Conservation (phyloP, 495 filamentous ascomycete genomes). For the Amphirosellinia nigrospora region DNA sequence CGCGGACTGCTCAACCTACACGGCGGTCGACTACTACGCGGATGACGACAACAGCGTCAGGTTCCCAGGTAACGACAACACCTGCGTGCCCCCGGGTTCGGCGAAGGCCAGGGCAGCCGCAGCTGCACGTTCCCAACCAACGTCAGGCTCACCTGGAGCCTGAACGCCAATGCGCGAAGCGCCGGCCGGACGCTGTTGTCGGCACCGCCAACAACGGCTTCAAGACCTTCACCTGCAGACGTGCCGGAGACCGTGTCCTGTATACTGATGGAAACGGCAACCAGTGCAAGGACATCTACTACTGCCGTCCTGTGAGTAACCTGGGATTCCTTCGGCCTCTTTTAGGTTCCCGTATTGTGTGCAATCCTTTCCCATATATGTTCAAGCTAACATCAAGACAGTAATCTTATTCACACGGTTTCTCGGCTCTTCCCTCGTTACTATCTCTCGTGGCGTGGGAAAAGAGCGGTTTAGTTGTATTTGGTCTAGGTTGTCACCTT, state of each 20-base stretch:
- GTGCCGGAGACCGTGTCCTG: not conserved
- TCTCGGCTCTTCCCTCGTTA: not conserved
- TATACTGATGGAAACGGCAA: not conserved
- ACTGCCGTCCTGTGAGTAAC: not conserved
- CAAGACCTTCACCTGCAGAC: not conserved
- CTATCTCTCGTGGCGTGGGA: not conserved
- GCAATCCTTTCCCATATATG: not conserved
- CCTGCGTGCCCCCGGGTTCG: not conserved
- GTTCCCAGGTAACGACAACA: not conserved
- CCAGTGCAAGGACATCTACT: not conserved
- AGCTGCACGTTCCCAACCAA: not conserved
- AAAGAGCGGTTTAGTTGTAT: not conserved
- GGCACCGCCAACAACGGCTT: not conserved
- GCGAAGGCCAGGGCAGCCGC: not conserved
- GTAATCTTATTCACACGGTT: not conserved
- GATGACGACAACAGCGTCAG: constrained; percentile 1
- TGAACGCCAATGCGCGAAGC: not conserved
- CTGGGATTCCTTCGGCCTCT: not conserved
- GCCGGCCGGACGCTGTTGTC: not conserved
- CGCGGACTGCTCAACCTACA: not conserved
- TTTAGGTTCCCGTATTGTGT: not conserved
- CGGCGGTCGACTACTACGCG: not conserved
- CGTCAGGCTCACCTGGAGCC: not conserved
- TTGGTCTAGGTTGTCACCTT: not conserved
- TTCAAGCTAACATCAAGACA: not conserved